phyloP scores from a whole-genome alignment of 352 stramenopile species.

The Phytopythium mirpurense region DNA sequence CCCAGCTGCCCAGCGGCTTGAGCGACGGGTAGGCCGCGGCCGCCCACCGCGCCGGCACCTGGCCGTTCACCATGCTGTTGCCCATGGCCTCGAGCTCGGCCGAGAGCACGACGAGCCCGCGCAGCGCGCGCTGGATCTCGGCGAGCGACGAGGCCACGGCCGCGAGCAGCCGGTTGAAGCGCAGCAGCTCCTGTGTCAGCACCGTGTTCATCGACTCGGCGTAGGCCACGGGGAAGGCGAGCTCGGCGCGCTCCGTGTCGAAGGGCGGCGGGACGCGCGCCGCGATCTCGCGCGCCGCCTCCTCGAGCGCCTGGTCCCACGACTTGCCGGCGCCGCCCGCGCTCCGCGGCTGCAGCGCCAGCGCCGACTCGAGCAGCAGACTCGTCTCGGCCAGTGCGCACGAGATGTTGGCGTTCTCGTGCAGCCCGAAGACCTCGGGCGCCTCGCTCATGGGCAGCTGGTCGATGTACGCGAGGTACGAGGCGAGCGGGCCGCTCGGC shows the following conservation, averaged over 20 bases:
- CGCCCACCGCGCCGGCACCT: conserved; percentile 84
- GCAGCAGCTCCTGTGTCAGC: conserved; percentile 87
- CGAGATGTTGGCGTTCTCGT: conserved; percentile 88
- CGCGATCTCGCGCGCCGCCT: conserved; percentile 87
- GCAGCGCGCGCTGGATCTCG: conserved; percentile 90
- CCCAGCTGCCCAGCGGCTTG: conserved; percentile 90
- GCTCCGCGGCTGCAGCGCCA: conserved; percentile 88
- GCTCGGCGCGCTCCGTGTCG: conserved; percentile 87
- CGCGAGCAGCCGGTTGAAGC: conserved; percentile 87
- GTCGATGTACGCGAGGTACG: conserved; percentile 79
- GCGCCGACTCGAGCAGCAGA: conserved; percentile 80
- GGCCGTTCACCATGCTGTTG: conserved; percentile 90
- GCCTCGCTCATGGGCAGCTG: conserved; percentile 82
- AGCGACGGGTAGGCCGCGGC: conserved; percentile 88
- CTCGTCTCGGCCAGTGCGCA: conserved; percentile 85
- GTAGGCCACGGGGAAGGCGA: conserved; percentile 82
- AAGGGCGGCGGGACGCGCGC: conserved; percentile 67
- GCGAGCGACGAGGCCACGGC: conserved; percentile 74
- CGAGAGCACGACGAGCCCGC: conserved; percentile 91
- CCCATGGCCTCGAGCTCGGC: conserved; percentile 91
- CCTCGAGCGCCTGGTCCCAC: conserved; percentile 86
- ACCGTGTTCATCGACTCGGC: conserved; percentile 89
- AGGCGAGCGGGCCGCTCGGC: conserved; percentile 25
- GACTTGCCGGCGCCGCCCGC: conserved; percentile 69
- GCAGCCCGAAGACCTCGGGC: conserved; percentile 80